Evolutionary conservation across 1,284 basidiomycete genomes (phyloP).

Genomic region (Heimioporus punctisporus): DNA sequence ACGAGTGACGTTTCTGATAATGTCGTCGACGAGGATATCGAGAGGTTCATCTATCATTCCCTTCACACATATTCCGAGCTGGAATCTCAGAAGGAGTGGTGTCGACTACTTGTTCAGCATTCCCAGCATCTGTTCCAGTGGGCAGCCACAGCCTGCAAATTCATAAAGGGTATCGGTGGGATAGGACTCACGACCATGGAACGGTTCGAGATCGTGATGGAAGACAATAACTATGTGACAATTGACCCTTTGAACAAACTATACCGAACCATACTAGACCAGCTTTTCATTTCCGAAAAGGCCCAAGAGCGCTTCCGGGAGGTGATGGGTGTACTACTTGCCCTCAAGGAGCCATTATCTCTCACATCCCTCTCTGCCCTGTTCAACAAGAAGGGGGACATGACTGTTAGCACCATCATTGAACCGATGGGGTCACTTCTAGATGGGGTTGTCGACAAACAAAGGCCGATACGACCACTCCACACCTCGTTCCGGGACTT

Average conservation of each 20-base stretch:
- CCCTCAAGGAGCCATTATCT: slow-evolving; percentile 5
- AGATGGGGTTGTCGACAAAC: background rate
- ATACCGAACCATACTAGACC: background rate
- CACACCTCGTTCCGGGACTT: slow-evolving; percentile 1
- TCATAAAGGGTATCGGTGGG: background rate
- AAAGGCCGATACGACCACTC: too few relatives aligned
- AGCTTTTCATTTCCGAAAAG: background rate
- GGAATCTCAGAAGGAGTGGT: background rate
- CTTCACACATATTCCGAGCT: background rate
- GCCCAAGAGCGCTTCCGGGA: background rate
- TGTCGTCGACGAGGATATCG: background rate
- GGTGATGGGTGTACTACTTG: slow-evolving; percentile 3
- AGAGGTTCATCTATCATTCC: background rate
- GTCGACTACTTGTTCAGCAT: background rate
- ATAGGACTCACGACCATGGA: background rate
- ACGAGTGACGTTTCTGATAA: background rate
- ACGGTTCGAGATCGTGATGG: background rate
- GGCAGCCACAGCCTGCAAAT: background rate
- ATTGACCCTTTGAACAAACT: background rate
- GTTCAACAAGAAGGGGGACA: background rate
- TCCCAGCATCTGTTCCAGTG: background rate
- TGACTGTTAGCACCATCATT: background rate
- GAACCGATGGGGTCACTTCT: slow-evolving; percentile 4
- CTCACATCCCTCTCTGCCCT: background rate
- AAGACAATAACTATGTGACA: background rate